These are phyloP conservation scores for Backusella westeae DNA, from an alignment of 192 early-diverging fungal genomes.

Conservation along the genomic window DNA sequence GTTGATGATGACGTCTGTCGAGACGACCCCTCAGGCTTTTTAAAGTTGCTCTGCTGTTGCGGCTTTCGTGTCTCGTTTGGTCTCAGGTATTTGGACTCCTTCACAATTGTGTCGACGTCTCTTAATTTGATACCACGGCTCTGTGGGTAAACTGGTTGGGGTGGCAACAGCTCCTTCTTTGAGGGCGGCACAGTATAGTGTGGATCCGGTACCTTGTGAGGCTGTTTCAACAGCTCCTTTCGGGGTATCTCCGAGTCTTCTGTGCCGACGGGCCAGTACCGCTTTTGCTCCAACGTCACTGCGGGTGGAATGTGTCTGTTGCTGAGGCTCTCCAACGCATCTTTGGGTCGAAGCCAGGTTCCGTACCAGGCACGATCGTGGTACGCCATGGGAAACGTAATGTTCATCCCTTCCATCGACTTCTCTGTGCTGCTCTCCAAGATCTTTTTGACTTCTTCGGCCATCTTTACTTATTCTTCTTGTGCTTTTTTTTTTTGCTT, in stretches of 20 bases:
- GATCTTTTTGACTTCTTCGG: not conserved
- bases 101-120: conserved; percentile 1
- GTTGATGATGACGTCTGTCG: not conserved
- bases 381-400: not conserved
- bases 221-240: not conserved
- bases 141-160: not conserved
- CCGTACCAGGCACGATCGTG: not conserved
- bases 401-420: not conserved
- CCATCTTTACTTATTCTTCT: not conserved
- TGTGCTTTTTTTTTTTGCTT: not conserved
- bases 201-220: not conserved
- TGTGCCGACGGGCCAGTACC: not conserved
- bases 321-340: not conserved
- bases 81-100: not conserved
- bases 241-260: not conserved
- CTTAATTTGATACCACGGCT: conserved; percentile 10
- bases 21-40: not conserved
- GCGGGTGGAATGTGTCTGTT: not conserved
- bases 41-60: not conserved
- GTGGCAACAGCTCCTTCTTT: not conserved
- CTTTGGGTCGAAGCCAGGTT: not conserved
- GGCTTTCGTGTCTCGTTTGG: not conserved
- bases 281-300: not conserved
- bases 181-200: not conserved
- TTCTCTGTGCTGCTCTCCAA: not conserved